These are phyloP conservation scores for Talaromyces amestolkiae DNA, from an alignment of 2,329 filamentous ascomycete species.

Conservation along the genomic window DNA sequence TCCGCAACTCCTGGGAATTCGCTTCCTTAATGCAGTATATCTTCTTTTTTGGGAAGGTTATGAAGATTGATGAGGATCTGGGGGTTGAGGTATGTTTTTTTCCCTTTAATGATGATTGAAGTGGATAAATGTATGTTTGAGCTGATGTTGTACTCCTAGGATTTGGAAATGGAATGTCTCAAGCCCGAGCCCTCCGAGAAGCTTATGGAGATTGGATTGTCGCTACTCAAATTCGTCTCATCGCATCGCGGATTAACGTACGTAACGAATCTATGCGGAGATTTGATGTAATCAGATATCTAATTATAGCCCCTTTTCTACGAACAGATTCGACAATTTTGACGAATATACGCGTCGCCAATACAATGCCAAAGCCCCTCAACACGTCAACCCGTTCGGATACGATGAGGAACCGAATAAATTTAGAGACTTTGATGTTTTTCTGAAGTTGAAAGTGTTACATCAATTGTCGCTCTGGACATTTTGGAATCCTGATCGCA, in stretches of 20 bases:
- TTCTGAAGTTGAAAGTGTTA: conserved; percentile 73
- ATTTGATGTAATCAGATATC: neutral
- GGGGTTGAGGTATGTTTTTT: conserved; percentile 73
- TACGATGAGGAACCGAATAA: conserved; percentile 67
- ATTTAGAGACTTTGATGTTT: conserved; percentile 79
- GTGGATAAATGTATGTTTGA: neutral
- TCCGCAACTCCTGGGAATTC: conserved; percentile 95
- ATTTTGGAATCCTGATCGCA: conserved; percentile 79
- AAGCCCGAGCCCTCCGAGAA: conserved; percentile 69
- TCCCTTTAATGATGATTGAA: neutral
- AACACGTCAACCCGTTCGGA: conserved; percentile 77
- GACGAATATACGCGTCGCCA: conserved; percentile 91
- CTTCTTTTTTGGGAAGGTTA: conserved; percentile 79
- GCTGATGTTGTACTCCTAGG: conserved; percentile 52
- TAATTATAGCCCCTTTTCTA: neutral
- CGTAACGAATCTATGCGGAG: conserved; percentile 35
- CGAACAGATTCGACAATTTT: conserved; percentile 72
- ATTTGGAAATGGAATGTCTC: conserved; percentile 83
- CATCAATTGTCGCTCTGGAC: conserved; percentile 89
- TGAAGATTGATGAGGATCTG: conserved; percentile 85
- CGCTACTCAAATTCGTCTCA: conserved; percentile 86
- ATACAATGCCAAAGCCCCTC: conserved; percentile 75
- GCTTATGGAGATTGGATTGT: conserved; percentile 77
- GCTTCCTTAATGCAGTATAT: conserved; percentile 93
- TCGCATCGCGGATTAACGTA: conserved; percentile 91